These are phyloP conservation scores for Pezicula carpinea DNA, from an alignment of 2,329 filamentous ascomycete species.

Conservation along the genomic window DNA sequence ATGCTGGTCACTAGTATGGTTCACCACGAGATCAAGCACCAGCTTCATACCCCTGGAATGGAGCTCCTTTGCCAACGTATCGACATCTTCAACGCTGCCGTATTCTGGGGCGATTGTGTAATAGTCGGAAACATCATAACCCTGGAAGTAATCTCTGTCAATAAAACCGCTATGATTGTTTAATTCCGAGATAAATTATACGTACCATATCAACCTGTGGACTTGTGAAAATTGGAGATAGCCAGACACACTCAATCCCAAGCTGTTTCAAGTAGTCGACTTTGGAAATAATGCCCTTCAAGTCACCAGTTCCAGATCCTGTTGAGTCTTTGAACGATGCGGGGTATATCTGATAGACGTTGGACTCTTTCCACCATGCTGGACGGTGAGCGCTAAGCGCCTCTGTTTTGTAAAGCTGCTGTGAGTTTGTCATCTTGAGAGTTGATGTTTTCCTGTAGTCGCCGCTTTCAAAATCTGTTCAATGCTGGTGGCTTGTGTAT, in stretches of 20 bases:
- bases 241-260: slow-evolving; percentile 60
- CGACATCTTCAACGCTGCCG: slow-evolving; percentile 61
- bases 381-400: not conserved
- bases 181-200: slow-evolving; percentile 20
- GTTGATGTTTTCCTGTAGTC: too few relatives aligned
- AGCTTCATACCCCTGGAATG: slow-evolving; percentile 62
- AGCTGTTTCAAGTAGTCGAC: slow-evolving; percentile 55
- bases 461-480: too few relatives aligned
- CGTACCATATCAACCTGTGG: slow-evolving; percentile 65
- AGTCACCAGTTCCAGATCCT: slow-evolving; percentile 53
- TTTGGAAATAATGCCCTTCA: slow-evolving; percentile 56
- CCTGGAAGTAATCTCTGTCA: slow-evolving; percentile 39
- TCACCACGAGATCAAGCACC: slow-evolving; percentile 71
- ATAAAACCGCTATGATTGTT: too few relatives aligned
- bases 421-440: too few relatives aligned
- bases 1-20: slow-evolving; percentile 69
- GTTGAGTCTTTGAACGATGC: slow-evolving; percentile 53
- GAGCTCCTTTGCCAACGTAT: slow-evolving; percentile 53
- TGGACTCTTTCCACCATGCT: slow-evolving; percentile 50
- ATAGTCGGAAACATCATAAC: slow-evolving; percentile 66
- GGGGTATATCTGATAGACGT: slow-evolving; percentile 54
- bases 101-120: slow-evolving; percentile 59
- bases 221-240: slow-evolving; percentile 58
- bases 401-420: too few relatives aligned
- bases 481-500: too few relatives aligned